Base-by-base conservation (phyloP, 1,139 yeast species). In the Pichia sp. region DNA sequence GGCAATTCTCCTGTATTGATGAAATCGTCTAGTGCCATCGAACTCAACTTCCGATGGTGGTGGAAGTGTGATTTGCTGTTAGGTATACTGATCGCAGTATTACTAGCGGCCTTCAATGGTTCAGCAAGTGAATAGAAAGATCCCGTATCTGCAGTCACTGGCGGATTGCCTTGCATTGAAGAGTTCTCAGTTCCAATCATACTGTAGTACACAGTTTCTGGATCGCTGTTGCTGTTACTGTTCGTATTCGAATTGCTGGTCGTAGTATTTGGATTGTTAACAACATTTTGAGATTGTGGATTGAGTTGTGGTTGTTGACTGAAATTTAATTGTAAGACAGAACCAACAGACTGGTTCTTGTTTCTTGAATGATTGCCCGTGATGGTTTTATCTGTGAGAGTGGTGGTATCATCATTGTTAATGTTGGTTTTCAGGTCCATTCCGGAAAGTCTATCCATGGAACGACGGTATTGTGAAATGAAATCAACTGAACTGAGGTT, bases 1-100 rank as follows among this genome's bases (percentile, higher is more conserved):
- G 63, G 63, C 12, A 62, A 45, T 28, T 54, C 58, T 11, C 65
- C 66, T 4, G 62, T 60, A 2, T 52, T 45, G 1, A 61, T 59
- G 37, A 61, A 60, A 31, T 59, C 64, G 46, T 60, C 65, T 30
- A 62, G 38, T 6, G 53, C 44, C 12, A 46, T 45, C 14, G 58
- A 48, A 45, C 63, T 58, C 31, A 54, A 46, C 10, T 60, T 54
- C 38, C 59, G 54, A 28, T 45, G 54, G 40, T 58, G 60, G 40
- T 58, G 61, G 32, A 52, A 47, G 34, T 54, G 55, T 1, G 46
- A 35, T 22, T 45, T 51, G 17, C 35, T 37, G 17, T 42, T 50
- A 11, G 45, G 45, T 5, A 24, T 40, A 19, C 42, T 40, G 7
- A 45, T 28, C 1, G 36, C 14, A 14, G 12, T 4, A 24, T 33